Conservation (phyloP, 257 asterid species). For the Nicotiana undulata region DNA sequence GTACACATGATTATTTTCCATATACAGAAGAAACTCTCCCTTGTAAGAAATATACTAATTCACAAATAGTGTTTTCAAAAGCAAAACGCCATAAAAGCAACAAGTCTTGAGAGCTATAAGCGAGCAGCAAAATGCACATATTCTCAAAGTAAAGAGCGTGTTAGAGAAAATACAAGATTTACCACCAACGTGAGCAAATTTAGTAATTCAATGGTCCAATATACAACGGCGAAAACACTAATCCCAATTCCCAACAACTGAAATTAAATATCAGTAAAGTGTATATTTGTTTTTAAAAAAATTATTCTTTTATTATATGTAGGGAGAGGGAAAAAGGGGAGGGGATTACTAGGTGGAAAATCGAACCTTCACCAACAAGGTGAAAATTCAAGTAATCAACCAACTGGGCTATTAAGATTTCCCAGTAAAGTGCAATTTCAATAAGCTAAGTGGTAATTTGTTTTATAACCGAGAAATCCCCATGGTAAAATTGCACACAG, state of each 20-base stretch:
- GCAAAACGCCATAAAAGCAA: background rate
- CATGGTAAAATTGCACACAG: background rate
- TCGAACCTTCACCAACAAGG: too few species aligned
- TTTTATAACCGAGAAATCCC: background rate
- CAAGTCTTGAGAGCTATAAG: background rate
- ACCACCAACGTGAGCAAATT: background rate
- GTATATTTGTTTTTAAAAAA: too few species aligned
- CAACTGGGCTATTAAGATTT: too few species aligned
- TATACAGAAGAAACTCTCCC: background rate
- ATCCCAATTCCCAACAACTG: background rate
- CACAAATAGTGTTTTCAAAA: background rate
- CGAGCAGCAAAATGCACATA: background rate
- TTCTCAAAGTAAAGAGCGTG: background rate
- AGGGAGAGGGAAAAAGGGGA: too few species aligned
- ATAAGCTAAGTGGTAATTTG: background rate
- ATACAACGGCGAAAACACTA: background rate
- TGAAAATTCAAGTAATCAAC: too few species aligned
- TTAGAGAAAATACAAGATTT: background rate
- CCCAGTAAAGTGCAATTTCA: background rate
- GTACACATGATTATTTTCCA: background rate
- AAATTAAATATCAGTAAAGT: background rate
- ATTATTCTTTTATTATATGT: too few species aligned
- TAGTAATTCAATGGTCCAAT: background rate
- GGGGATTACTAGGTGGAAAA: too few species aligned
- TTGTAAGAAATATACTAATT: background rate